phyloP scores from a whole-genome alignment of 495 filamentous ascomycete genomes.

The Daldinia childiae region DNA sequence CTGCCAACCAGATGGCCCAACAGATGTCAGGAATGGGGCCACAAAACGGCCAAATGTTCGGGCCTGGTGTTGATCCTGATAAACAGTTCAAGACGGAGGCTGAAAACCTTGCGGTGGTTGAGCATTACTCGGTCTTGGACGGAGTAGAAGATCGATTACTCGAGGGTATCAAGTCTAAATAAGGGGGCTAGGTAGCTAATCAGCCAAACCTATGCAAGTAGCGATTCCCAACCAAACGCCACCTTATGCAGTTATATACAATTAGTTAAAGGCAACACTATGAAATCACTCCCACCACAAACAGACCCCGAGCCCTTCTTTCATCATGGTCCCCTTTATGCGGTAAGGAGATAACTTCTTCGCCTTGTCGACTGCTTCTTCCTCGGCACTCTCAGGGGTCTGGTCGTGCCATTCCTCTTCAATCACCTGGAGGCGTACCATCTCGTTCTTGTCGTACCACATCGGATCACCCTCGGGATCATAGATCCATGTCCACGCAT shows the following conservation, averaged over 20 bases:
- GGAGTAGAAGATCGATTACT: conserved; percentile 87
- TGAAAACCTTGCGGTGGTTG: conserved; percentile 93
- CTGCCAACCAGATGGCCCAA: conserved; percentile 92
- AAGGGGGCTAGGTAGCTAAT: conserved; percentile 28
- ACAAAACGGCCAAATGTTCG: conserved; percentile 75
- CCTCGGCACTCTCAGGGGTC: conserved; percentile 72
- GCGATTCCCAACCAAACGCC: conserved; percentile 19
- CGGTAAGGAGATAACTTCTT: conserved; percentile 69
- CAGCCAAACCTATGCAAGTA: conserved; percentile 32
- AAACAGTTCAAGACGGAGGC: conserved; percentile 91
- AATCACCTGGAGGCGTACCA: conserved; percentile 84
- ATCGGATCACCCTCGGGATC: conserved; percentile 70
- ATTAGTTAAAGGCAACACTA: neutral
- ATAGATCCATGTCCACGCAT: conserved; percentile 82
- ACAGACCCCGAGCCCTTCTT: conserved; percentile 60
- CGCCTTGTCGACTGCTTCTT: conserved; percentile 59
- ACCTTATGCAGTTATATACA: conserved; percentile 13
- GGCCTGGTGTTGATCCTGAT: conserved; percentile 92
- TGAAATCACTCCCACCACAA: conserved; percentile 61
- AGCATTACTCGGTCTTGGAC: conserved; percentile 89
- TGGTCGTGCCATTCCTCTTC: conserved; percentile 90
- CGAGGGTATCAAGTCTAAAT: conserved; percentile 57
- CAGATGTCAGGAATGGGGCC: conserved; percentile 90
- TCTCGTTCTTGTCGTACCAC: conserved; percentile 88
- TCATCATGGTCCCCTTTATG: conserved; percentile 69